A percentile compares a stretch with the other conserved stretches of the same genome.
Evolutionary conservation across 2,329 filamentous ascomycete genomes (phyloP).

Genomic region (Didymella pinodella): DNA sequence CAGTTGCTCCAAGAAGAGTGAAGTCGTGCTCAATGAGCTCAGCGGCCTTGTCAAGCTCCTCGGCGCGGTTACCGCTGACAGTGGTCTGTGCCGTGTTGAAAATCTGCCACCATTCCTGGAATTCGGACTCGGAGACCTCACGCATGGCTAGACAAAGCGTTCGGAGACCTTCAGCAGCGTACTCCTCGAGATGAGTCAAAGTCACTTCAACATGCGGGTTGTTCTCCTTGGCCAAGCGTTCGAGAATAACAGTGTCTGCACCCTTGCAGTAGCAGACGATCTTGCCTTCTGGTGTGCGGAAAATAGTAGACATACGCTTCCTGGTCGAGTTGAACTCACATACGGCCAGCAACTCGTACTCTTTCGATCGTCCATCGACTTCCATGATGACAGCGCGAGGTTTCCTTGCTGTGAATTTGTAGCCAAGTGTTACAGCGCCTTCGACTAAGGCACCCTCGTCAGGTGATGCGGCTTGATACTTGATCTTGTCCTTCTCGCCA

Average conservation of each 20-base stretch:
- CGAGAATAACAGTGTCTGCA: conserved; percentile 95
- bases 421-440: conserved; percentile 84
- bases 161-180: conserved; percentile 92
- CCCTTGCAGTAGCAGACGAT: conserved; percentile 95
- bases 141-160: conserved; percentile 95
- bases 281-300: conserved; percentile 94
- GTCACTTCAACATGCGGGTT: conserved; percentile 88
- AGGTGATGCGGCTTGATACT: conserved; percentile 96
- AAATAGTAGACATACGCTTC: conserved; percentile 98
- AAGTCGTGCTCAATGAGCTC: conserved; percentile 95
- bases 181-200: conserved; percentile 94
- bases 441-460: conserved; percentile 97
- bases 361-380: conserved; percentile 71
- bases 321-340: conserved; percentile 98
- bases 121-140: conserved; percentile 89
- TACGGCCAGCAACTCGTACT: conserved; percentile 94
- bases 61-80: conserved; percentile 87
- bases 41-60: conserved; percentile 95
- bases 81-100: conserved; percentile 90
- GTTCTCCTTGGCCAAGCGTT: conserved; percentile 80
- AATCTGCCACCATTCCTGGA: conserved; percentile 82
- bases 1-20: conserved; percentile 89
- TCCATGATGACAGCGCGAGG: conserved; percentile 87
- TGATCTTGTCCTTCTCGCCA: conserved; percentile 83
- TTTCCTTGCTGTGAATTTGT: conserved; percentile 89